Evolutionary conservation across 1,284 basidiomycete genomes (phyloP).

Genomic region (Heterobasidion annosum): DNA sequence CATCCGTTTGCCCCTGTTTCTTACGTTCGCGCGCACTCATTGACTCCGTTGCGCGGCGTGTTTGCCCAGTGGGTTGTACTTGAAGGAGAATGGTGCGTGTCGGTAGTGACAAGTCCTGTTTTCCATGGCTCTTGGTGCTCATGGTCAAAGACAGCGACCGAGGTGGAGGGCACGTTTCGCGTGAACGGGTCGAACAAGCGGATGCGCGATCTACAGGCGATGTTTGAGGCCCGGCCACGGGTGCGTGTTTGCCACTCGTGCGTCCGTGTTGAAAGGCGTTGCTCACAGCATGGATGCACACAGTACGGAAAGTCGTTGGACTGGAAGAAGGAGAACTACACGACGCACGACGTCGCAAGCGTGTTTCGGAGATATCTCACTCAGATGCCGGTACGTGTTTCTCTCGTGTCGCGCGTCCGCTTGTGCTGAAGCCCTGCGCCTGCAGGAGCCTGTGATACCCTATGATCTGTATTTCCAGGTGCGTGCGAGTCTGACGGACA

Average conservation of each 20-base stretch:
- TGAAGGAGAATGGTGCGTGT: constrained; percentile 78
- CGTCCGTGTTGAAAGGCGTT: background rate
- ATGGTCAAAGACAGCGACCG: constrained; percentile 55
- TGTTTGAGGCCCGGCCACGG: constrained; percentile 84
- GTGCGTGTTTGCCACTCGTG: constrained; percentile 36
- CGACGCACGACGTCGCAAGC: constrained; percentile 93
- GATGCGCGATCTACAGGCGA: constrained; percentile 89
- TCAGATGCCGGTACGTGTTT: constrained; percentile 78
- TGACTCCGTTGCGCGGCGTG: constrained; percentile 2
- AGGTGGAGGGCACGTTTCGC: constrained; percentile 93
- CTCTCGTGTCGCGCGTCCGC: background rate
- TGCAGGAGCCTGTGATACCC: constrained; percentile 85
- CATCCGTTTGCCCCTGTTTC: constrained; percentile 5
- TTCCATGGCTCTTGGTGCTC: constrained; percentile 5
- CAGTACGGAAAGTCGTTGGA: constrained; percentile 92
- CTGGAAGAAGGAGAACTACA: constrained; percentile 82
- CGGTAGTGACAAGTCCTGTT: background rate
- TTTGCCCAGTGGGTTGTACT: constrained; percentile 64
- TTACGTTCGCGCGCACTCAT: constrained; percentile 4
- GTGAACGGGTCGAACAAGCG: constrained; percentile 90
- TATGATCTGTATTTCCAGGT: constrained; percentile 82
- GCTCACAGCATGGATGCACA: background rate
- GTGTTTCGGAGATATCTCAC: constrained; percentile 95
- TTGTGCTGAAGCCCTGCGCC: background rate
- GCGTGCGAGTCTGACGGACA: constrained; percentile 22